Conservation (phyloP, 345 rosid genomes). For the Turritis glabra region DNA sequence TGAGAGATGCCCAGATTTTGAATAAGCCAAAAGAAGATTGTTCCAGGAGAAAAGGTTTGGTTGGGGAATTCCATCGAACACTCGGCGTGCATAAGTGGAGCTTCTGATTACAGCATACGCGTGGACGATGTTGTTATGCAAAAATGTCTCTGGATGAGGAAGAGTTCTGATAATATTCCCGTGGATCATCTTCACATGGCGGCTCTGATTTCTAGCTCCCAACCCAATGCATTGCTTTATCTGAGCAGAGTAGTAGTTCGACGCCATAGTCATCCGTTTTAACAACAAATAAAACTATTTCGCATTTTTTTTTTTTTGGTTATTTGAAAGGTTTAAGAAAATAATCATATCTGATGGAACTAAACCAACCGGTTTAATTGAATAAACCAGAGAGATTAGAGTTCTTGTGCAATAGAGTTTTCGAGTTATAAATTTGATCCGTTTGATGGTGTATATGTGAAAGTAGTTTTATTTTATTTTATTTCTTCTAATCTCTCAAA, state of each 20-base stretch:
- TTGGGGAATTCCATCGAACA: constrained; percentile 64
- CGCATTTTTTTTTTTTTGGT: too few species aligned
- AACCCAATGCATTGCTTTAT: constrained; percentile 56
- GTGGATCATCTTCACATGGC: constrained; percentile 57
- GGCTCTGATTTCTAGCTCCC: constrained; percentile 40
- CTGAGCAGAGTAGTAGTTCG: constrained; percentile 53
- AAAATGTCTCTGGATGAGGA: constrained; percentile 52
- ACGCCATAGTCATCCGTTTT: constrained; percentile 17
- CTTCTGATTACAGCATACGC: constrained; percentile 45
- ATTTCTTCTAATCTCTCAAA: too few species aligned
- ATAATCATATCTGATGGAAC: too few species aligned
- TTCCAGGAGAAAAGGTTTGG: constrained; percentile 83
- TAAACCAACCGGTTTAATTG: too few species aligned
- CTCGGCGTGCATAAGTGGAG: constrained; percentile 54
- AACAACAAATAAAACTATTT: too few species aligned
- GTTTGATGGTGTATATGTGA: too few species aligned
- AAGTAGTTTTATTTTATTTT: too few species aligned
- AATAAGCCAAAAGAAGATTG: constrained; percentile 74
- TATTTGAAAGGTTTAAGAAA: too few species aligned
- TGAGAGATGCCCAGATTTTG: constrained; percentile 59
- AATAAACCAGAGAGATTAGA: too few species aligned
- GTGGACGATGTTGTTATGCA: constrained; percentile 56
- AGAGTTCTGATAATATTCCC: constrained; percentile 57
- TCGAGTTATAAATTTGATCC: too few species aligned
- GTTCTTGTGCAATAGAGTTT: too few species aligned